Evolutionary conservation across 495 filamentous ascomycete species (phyloP).

Genomic region (Parathielavia appendiculata): DNA sequence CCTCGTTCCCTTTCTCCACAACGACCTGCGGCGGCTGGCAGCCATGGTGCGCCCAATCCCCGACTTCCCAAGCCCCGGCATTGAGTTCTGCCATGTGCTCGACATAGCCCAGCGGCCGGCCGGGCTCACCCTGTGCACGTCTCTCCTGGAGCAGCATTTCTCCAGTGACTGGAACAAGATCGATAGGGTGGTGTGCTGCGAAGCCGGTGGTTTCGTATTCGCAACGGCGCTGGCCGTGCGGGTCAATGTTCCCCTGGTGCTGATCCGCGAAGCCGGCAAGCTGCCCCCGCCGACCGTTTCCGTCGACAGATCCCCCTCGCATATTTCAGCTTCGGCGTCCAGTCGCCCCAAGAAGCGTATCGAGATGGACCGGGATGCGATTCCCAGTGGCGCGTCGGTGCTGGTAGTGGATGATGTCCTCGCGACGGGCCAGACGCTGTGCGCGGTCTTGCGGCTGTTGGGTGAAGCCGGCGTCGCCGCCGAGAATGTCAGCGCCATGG

Average conservation of each 20-base stretch:
- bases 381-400: conserved; percentile 45
- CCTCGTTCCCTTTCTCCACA: conserved; percentile 49
- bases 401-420: conserved; percentile 63
- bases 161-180: conserved; percentile 47
- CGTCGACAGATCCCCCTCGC: conserved; percentile 45
- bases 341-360: conserved; percentile 39
- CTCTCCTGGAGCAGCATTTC: conserved; percentile 48
- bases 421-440: conserved; percentile 56
- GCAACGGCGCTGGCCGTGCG: conserved; percentile 49
- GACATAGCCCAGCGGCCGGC: conserved; percentile 51
- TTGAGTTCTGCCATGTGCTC: conserved; percentile 58
- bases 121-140: conserved; percentile 52
- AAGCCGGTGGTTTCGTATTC: conserved; percentile 56
- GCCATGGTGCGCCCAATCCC: conserved; percentile 48
- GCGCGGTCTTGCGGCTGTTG: conserved; percentile 52
- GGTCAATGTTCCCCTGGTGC: conserved; percentile 44
- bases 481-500: conserved; percentile 49
- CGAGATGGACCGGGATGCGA: conserved; percentile 47
- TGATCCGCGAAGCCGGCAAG: conserved; percentile 57
- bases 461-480: conserved; percentile 39
- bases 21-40: conserved; percentile 47
- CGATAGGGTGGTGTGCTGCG: conserved; percentile 47
- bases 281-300: conserved; percentile 55
- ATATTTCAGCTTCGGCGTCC: conserved; percentile 51
- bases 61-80: conserved; percentile 48